These are phyloP conservation scores for Pascua guehoae DNA, from an alignment of 1,284 basidiomycete species.

Conservation along the genomic window DNA sequence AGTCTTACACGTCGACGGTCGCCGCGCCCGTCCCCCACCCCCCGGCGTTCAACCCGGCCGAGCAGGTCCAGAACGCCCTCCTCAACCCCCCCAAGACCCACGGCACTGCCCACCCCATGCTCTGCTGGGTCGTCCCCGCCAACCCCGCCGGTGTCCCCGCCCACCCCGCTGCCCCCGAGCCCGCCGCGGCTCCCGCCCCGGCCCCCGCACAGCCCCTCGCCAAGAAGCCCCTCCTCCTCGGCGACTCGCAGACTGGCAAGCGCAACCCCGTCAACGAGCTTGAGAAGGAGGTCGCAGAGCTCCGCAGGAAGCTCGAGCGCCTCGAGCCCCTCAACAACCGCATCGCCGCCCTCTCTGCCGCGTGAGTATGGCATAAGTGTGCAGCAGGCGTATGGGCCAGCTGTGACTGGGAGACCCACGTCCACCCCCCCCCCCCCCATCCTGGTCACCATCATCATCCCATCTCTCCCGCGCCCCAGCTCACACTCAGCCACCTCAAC, in stretches of 20 bases:
- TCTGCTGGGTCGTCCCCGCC: slow-evolving; percentile 2
- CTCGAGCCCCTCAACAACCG: neutral
- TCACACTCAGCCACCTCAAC: slow-evolving; percentile 1
- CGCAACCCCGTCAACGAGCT: slow-evolving; percentile 1
- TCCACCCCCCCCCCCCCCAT: too few relatives aligned
- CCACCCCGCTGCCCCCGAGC: neutral
- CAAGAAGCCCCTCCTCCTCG: neutral
- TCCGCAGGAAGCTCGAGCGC: neutral
- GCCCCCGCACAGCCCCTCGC: neutral
- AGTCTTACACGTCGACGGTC: neutral
- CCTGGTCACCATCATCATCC: too few relatives aligned
- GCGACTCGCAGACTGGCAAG: neutral
- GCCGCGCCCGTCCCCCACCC: neutral
- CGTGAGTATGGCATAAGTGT: neutral
- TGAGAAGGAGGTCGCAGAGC: neutral
- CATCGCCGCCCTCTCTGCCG: slow-evolving; percentile 1
- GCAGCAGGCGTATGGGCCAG: neutral
- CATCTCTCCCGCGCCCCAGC: too few relatives aligned
- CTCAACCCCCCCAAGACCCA: neutral
- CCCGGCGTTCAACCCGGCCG: neutral
- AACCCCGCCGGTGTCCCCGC: neutral
- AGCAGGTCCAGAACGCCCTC: neutral
- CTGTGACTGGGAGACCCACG: too few relatives aligned
- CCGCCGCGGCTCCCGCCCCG: neutral
- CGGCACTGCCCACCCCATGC: neutral